Base-by-base conservation (phyloP, 2,329 filamentous ascomycete species). In the Ceratocystis papillata region DNA sequence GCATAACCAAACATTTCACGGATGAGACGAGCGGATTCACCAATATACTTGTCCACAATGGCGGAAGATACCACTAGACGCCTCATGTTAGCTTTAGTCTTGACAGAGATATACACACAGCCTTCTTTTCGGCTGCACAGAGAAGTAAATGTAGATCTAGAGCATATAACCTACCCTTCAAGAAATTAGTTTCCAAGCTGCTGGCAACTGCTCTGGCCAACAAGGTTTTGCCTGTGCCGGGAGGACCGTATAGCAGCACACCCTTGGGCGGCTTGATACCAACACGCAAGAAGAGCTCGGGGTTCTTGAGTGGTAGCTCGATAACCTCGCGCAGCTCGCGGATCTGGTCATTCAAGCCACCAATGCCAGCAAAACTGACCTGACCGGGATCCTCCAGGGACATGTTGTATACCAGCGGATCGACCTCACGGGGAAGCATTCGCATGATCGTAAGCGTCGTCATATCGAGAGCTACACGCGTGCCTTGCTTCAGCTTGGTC, bases 1-100 rank as follows among this genome's bases (percentile, higher is more conserved):
- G 95, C 94, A 74, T 99, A 99, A 67, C 94, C 95, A 74, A 99
- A 99, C 95, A 99, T 99, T 77, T 99, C 94, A 76, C 94, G 87
- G 73, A 99, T 99, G 70, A 99, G 81, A 70, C 95, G 88, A 46
- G 94, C 94, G 10, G 94, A 99, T 79, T 99, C 94, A 76, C 94
- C 94, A 70, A 99, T 99, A 75, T 99, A 99, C 77, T 99, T 99
- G 81, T 99, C 95, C 69, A 99, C 94, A 73, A 99, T 99, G 33
- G 94, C 95, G 55, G 94, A 99, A 2, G 94, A 97, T 37, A 99
- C 94, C 69, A 99, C 94, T 96, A 71, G 15, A 15, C 68, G 20
- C 4, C 28, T 15, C 8, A 12, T 17, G 65, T 72, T 67, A 71
- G 71, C 62, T 61, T 61, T 22, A 15, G 10, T n/a, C 20, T 20